Evolutionary conservation across 352 stramenopile species (phyloP).

Genomic region (Globisporangium barbulae): DNA sequence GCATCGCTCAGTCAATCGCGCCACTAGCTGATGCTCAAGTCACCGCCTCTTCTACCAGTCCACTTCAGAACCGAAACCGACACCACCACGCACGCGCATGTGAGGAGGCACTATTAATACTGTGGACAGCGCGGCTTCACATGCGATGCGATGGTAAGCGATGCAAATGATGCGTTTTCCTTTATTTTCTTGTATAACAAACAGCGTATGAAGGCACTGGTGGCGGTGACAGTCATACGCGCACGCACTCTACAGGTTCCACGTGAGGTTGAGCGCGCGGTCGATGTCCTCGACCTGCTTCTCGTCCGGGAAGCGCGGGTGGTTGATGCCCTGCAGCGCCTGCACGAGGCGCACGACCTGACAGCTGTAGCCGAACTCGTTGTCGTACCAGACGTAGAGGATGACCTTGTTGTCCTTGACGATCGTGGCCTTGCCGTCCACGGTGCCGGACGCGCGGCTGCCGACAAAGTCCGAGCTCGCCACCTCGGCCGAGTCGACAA

Average conservation of each 20-base stretch:
- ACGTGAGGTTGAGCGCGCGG: conserved; percentile 48
- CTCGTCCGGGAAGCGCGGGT: conserved; percentile 68
- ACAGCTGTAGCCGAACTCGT: conserved; percentile 89
- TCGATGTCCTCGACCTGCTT: conserved; percentile 71
- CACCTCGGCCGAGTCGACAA: conserved; percentile 79
- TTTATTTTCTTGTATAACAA: background rate
- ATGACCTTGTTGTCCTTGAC: conserved; percentile 83
- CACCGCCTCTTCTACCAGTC: background rate
- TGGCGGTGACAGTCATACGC: background rate
- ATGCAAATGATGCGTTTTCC: background rate
- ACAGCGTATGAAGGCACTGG: background rate
- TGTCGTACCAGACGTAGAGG: conserved; percentile 91
- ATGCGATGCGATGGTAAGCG: background rate
- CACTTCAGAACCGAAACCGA: background rate
- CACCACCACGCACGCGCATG: background rate
- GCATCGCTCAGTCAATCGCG: background rate
- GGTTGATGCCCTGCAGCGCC: conserved; percentile 72
- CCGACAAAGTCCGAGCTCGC: conserved; percentile 86
- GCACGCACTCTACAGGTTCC: conserved; percentile 27
- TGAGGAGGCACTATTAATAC: background rate
- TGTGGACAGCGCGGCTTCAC: background rate
- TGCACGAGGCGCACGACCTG: conserved; percentile 84
- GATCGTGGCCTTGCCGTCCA: conserved; percentile 86
- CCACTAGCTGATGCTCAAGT: background rate
- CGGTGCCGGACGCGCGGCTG: conserved; percentile 60